These are phyloP conservation scores for Neurospora sublineolata DNA, from an alignment of 495 filamentous ascomycete genomes.

Conservation along the genomic window DNA sequence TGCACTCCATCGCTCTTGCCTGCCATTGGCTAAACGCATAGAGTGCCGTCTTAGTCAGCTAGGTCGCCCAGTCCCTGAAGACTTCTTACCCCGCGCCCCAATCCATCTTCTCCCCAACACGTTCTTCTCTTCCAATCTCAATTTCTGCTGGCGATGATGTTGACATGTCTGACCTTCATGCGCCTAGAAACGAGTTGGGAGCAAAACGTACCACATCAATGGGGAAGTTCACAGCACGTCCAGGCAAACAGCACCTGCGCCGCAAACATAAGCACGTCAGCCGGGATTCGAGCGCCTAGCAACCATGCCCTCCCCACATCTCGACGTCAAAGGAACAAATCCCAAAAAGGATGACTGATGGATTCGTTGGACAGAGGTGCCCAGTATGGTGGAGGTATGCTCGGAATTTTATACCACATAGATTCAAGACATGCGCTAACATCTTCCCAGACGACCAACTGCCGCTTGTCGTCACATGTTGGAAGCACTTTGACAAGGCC, in stretches of 20 bases:
- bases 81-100: not conserved
- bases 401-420: not conserved
- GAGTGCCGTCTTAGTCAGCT: not conserved
- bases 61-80: not conserved
- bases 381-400: not conserved
- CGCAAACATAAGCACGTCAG: too few relatives aligned
- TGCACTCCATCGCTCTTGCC: too few relatives aligned
- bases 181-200: not conserved
- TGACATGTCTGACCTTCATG: not conserved
- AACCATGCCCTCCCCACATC: too few relatives aligned
- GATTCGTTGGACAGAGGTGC: too few relatives aligned
- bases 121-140: not conserved
- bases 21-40: not conserved
- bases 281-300: too few relatives aligned
- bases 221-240: not conserved
- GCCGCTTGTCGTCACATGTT: not conserved
- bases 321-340: too few relatives aligned
- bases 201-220: not conserved
- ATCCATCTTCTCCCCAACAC: not conserved
- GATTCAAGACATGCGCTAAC: not conserved
- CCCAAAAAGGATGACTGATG: too few relatives aligned
- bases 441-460: not conserved
- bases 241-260: too few relatives aligned
- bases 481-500: not conserved
- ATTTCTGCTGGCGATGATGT: not conserved